These are phyloP conservation scores for Nemania sp. DNA, from an alignment of 2,329 filamentous ascomycete species.

Conservation along the genomic window DNA sequence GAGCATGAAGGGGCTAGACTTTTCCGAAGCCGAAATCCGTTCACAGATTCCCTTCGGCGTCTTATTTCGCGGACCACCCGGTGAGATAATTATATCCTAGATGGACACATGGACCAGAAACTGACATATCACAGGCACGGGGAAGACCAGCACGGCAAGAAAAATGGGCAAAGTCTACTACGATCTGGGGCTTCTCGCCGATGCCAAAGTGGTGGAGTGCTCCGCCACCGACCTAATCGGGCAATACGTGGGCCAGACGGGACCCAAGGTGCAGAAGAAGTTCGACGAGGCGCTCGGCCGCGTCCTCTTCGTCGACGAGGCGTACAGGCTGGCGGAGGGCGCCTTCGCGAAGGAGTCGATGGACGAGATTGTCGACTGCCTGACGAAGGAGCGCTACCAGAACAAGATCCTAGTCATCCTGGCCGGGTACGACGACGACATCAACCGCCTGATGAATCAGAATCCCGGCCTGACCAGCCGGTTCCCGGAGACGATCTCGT, in stretches of 20 bases:
- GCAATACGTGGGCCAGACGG: slow-evolving; percentile 60
- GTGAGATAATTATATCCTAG: slow-evolving; percentile 40
- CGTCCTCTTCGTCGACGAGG: slow-evolving; percentile 46
- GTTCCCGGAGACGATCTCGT: slow-evolving; percentile 56
- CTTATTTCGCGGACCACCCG: slow-evolving; percentile 62
- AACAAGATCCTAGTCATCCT: slow-evolving; percentile 68
- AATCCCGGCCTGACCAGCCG: slow-evolving; percentile 68
- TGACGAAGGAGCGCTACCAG: slow-evolving; percentile 60
- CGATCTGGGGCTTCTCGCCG: slow-evolving; percentile 69
- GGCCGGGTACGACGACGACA: slow-evolving; percentile 70
- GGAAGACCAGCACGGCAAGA: slow-evolving; percentile 69
- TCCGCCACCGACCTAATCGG: slow-evolving; percentile 73
- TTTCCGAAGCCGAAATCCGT: slow-evolving; percentile 51
- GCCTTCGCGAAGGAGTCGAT: slow-evolving; percentile 60
- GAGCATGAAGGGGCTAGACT: slow-evolving; percentile 49
- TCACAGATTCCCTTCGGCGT: slow-evolving; percentile 57
- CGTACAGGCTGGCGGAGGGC: slow-evolving; percentile 65
- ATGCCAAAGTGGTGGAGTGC: slow-evolving; percentile 66
- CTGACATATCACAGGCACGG: slow-evolving; percentile 46
- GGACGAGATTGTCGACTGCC: slow-evolving; percentile 56
- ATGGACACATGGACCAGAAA: not conserved
- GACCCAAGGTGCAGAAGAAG: slow-evolving; percentile 17
- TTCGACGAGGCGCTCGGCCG: slow-evolving; percentile 16
- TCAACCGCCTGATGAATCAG: slow-evolving; percentile 62
- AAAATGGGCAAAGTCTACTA: slow-evolving; percentile 78